Evolutionary conservation across 2,329 filamentous ascomycete genomes (phyloP).

Genomic region (Stagonosporopsis chrysanthemi): DNA sequence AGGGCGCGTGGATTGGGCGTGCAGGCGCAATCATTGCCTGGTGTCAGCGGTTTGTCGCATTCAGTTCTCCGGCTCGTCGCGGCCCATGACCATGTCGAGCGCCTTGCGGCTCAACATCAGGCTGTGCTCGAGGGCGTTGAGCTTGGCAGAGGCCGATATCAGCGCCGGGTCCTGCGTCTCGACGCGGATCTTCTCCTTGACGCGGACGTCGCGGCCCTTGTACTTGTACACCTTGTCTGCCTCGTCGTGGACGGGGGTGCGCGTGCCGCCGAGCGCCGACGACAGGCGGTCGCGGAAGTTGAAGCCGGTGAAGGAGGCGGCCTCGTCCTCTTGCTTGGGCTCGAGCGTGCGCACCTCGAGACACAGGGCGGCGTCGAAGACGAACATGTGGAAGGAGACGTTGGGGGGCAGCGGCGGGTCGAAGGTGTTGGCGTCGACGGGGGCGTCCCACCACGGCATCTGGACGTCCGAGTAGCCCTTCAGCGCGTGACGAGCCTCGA

Average conservation of each 20-base stretch:
- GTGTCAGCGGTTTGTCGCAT: slow-evolving; percentile 14
- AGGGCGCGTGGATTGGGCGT: background rate
- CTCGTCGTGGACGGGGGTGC: slow-evolving; percentile 63
- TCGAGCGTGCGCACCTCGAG: slow-evolving; percentile 74
- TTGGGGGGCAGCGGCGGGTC: slow-evolving; percentile 68
- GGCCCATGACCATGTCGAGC: slow-evolving; percentile 79
- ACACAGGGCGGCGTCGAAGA: slow-evolving; percentile 63
- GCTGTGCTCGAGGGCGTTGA: slow-evolving; percentile 78
- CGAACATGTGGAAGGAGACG: slow-evolving; percentile 73
- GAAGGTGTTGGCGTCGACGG: slow-evolving; percentile 66
- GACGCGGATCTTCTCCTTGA: slow-evolving; percentile 87
- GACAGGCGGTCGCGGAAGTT: slow-evolving; percentile 65
- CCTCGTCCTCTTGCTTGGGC: slow-evolving; percentile 49
- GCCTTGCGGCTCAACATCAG: slow-evolving; percentile 74
- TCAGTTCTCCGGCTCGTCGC: slow-evolving; percentile 53
- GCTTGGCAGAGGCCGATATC: slow-evolving; percentile 82
- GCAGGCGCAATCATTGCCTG: background rate
- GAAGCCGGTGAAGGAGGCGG: slow-evolving; percentile 52
- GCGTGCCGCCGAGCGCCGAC: slow-evolving; percentile 54
- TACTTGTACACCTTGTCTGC: slow-evolving; percentile 78
- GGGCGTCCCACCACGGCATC: slow-evolving; percentile 63
- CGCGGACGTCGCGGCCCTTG: slow-evolving; percentile 74
- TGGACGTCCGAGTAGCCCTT: slow-evolving; percentile 62
- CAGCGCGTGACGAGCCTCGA: slow-evolving; percentile 65
- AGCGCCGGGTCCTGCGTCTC: slow-evolving; percentile 89